Base-by-base conservation (phyloP, 306 rosid species). In the Datisca glomerata region DNA sequence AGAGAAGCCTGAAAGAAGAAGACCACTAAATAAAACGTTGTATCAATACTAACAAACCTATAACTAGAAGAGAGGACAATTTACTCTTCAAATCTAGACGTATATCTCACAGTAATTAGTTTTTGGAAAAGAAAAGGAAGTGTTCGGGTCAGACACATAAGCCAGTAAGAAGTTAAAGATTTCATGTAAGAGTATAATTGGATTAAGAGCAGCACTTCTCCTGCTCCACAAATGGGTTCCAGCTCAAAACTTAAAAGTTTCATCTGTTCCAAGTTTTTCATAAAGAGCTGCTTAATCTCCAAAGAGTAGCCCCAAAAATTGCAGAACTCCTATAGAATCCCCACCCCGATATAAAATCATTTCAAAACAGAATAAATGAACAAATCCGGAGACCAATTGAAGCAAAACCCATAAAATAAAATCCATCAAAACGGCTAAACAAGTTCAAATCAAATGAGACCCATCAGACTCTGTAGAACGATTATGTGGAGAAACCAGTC, bases 1-100 rank as follows among this genome's bases (percentile, higher is more conserved):
- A 59, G 36, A 89, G 67, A 52, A 89, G 81, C 72, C 98, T 91
- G 81, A 56, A 61, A 73, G 34, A 62, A 42, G 53, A 32, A 65
- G 61, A 38, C 49, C 45, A 65, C 33, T 31, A 47, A 42, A 49
- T 7, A 47, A 22, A 28, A 22, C 27, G 5, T n/a, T 19, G 43
- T 25, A 31, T 11, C 12, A 11, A 13, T 34, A 15, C 12, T 8
- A 14, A 17, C 2, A 45, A 24, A n/a, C 2, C 5, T 33, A n/a
- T 27, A n/a, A 46, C 12, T 1, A 51, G 15, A 6, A n/a, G 20
- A 16, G 3, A 34, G n/a, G n/a, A n/a, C n/a, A n/a, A n/a, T n/a
- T n/a, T n/a, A n/a, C n/a, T n/a, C n/a, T n/a, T n/a, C n/a, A 39
- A 32, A 41, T 38, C 6, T n/a, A 38, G 15, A 38, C 19, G 15